Percentiles rank a stretch among this genome's conserved stretches.
Evolutionary conservation across 129 eudicot genomes (phyloP).

Genomic region (Helianthus tuberosus): DNA sequence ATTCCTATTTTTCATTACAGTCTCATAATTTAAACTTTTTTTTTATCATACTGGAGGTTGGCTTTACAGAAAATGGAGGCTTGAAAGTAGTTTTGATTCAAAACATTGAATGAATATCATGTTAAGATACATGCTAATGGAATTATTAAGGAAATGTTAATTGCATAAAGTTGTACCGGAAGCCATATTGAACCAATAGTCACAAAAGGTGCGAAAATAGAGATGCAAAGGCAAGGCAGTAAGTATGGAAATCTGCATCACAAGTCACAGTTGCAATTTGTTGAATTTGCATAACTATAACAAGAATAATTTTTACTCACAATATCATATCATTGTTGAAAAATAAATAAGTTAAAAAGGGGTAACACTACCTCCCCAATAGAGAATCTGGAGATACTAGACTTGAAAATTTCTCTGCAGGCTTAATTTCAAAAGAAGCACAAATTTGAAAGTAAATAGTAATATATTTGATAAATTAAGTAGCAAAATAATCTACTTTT

Average conservation of each 20-base stretch:
- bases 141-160: not conserved
- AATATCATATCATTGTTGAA: no score
- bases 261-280: constrained; percentile 10
- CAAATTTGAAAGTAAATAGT: not conserved
- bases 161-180: constrained; percentile 53
- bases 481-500: not conserved
- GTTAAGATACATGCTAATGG: not conserved
- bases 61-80: not conserved
- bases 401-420: constrained; percentile 84
- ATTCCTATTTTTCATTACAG: not conserved
- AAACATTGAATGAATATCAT: constrained; percentile 10
- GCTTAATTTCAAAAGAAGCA: constrained; percentile 38
- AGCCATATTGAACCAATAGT: constrained; percentile 60
- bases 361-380: constrained; percentile 61
- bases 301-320: no score
- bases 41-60: not conserved
- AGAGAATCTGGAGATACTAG: constrained; percentile 67
- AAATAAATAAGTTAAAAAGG: not conserved
- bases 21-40: not conserved
- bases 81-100: no score
- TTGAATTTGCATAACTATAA: no score
- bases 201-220: constrained; percentile 58
- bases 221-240: constrained; percentile 72
- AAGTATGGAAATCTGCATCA: constrained; percentile 85
- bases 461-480: not conserved